Conservation (phyloP, 148 eudicot species). For the Oxyria digyna region DNA sequence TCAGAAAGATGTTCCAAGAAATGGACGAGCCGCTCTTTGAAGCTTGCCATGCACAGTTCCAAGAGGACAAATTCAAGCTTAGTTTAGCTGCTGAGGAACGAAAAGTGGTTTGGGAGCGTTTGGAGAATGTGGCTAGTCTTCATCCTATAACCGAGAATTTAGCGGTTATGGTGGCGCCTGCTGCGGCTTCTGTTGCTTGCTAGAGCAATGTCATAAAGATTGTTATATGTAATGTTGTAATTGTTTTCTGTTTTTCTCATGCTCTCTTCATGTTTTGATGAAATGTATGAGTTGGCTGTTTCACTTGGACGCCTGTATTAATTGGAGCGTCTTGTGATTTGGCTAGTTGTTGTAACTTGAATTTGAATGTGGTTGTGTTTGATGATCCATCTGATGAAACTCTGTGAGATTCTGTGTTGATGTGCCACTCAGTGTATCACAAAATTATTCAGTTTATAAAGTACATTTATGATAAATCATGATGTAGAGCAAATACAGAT, state of each 20-base stretch:
- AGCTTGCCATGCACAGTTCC: slow-evolving; percentile 43
- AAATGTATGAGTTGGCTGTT: slow-evolving; percentile 6
- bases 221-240: slow-evolving; percentile 3
- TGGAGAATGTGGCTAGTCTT: slow-evolving; percentile 67
- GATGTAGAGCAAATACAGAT: not conserved
- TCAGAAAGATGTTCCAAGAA: slow-evolving; percentile 62
- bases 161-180: slow-evolving; percentile 54
- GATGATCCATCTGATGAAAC: too few relatives aligned
- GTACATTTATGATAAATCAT: too few relatives aligned
- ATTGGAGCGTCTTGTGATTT: not conserved
- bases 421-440: too few relatives aligned
- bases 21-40: slow-evolving; percentile 67
- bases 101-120: slow-evolving; percentile 55
- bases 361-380: not conserved
- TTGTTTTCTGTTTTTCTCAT: slow-evolving; percentile 8
- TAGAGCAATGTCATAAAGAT: slow-evolving; percentile 9
- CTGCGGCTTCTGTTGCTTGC: slow-evolving; percentile 32
- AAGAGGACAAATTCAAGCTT: slow-evolving; percentile 43
- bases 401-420: too few relatives aligned
- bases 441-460: too few relatives aligned
- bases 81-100: slow-evolving; percentile 34
- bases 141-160: slow-evolving; percentile 60
- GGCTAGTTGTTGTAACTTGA: slow-evolving; percentile 4
- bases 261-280: not conserved
- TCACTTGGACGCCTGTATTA: not conserved